Base-by-base conservation (phyloP, 805 yeast genomes). In the Saturnispora saitoi region DNA sequence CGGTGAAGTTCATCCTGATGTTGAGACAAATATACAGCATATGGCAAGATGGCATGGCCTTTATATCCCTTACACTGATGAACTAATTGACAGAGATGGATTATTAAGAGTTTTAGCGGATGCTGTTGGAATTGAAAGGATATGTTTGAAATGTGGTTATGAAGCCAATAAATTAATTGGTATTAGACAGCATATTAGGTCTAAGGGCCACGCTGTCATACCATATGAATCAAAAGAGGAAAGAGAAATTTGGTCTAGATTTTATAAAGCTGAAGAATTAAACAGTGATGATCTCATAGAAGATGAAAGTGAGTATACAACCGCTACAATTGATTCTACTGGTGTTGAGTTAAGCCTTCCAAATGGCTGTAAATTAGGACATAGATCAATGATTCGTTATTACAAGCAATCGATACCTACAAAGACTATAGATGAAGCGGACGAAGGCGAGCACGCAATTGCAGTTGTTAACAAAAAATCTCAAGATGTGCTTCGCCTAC, bases 171-270 rank as follows among this genome's bases (percentile, higher is more conserved):
- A 78, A 45, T 62, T 90, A 36, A 87, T 83, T 55, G 86, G 96
- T 51, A 90, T 86, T 7, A 80, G 97, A 54, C 93, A 87, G 41
- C 99, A 93, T 65, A 78, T 87, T 78, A 58, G 69, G 3, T 74
- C 82, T 4, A 93, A 91, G 65, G 83, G 91, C 45, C 99, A 93
- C 64, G 86, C 91, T 68, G 77, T 80, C 58, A 72, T 93, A 48
- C 97, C 98, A 0, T 93, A 84, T 65, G 98, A 93, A 59, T 69
- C 79, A 0, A 81, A 76, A 46, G 82, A 79, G 43, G 95, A 93
- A 58, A 78, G 81, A 59, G 72, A 77, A 37, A 79, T 78, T 56
- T 72, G 91, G 43, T 73, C 84, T 0, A 78, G 76, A 41, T 93
- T 80, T 62, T 93, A 91, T 60, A 95, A 88, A 60, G 87, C 86